Evolutionary conservation across 2,329 filamentous ascomycete species (phyloP), one percentile per base, ranked within the genome.

Genomic region (Purpureocillium takamizusanense): DNA sequence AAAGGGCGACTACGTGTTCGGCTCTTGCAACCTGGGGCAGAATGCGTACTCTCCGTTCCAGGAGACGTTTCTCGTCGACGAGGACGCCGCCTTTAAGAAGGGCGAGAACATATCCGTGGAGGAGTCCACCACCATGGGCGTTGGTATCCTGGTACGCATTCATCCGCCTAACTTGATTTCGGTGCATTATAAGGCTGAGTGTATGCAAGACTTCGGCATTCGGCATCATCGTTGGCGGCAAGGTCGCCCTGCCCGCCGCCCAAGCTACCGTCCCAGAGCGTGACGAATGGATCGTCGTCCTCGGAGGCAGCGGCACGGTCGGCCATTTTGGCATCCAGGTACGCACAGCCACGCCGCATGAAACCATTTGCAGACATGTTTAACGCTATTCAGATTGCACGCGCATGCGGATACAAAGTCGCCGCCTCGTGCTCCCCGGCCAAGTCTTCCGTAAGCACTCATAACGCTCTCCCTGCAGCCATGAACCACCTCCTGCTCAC

Each of bases 61-160:
- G 37, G 60, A 65, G 18, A 51, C 52, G 12, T 62, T 62, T 27
- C 35, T 65, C 6, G 60, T 60, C 32, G 51, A 60, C n/a, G 60
- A 61, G 40, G 45, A 53, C 25, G 41, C 61, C 7, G 42, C 57
- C 2, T 56, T 64, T 29, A 60, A 55, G 38, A 55, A 47, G 14
- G 41, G 49, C 0, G 41, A 38, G 1, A 50, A 50, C 5, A 30
- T 63, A 0, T 52, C 48, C 0, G 25, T 49, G 1, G 49, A 57
- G 11, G 48, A 57, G 8, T 53, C 55, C 21, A 53, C 56, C 14
- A 59, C 59, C 1, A 47, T 64, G 21, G 60, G 62, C 6, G 55
- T 59, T 3, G 60, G 56, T 1, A 18, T 60, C 3, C 36, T 61
- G 45, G 59, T 64, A 41, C 41, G 46, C 2, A 37, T 28, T 12